Evolutionary conservation across 1,284 basidiomycete species (phyloP), one percentile per base, ranked within the genome.

Genomic region (Sporisorium iseilematis-ciliati): DNA sequence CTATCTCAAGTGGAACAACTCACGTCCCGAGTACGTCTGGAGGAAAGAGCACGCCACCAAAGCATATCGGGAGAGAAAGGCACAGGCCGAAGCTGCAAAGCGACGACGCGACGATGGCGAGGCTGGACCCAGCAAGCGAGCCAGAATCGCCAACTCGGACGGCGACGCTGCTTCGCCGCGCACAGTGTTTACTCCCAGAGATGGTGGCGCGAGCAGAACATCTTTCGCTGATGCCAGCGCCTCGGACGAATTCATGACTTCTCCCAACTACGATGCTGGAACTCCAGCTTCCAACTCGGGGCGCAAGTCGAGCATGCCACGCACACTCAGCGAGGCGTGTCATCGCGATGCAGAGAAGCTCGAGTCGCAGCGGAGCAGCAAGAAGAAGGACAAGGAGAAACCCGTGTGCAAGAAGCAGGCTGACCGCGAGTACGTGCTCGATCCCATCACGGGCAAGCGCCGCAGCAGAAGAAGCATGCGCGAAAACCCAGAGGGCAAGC

Each of bases 1-100:
- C 72, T 83, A 68, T 49, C 65, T 70, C 51, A 82, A 82, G 56
- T 80, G 75, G 66, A 59, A 72, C 65, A 66, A 74, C 23, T 73
- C 76, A 38, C 74, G 80, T 11, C 77, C 78, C 5, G 75, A 79
- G 33, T 75, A 76, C 61, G 73, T 82, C 12, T 74, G 74, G 69
- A 67, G 68, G 33, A 69, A 68, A 35, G 71, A 74, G 55, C 71
- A 74, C 18, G 62, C 62, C 20, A 74, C 62, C 20, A 65, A 69
- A 51, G 65, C 58, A 1, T 69, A 69, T 40, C 43, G 62, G 8
- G 65, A 74, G 29, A 52, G 65, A 23, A 68, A 65, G 46, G 70
- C 70, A 5, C 43, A 40, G 20, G 71, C 65, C 1, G 71, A 65
- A 46, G 65, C 65, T 2, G 56, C 56, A 11, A 74, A 68, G 55